Base-by-base conservation (phyloP, 768 basidiomycete genomes). In the Russula sp. region DNA sequence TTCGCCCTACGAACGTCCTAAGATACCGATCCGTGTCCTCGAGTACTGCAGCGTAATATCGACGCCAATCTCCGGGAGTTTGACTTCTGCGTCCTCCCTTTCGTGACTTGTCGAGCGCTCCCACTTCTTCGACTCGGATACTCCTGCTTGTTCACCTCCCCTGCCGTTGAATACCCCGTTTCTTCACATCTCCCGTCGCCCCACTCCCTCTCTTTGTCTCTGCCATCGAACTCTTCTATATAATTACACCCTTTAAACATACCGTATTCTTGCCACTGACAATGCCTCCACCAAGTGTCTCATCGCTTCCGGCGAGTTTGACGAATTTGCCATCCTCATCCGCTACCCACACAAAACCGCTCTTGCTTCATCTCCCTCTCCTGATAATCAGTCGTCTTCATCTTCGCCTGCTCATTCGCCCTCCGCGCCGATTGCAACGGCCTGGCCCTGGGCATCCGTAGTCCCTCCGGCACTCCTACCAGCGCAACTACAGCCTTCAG, bases 391-490 rank as follows among this genome's bases (percentile, higher is more conserved):
- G 16, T n/a, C 48, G 24, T 50, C n/a, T n/a, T n/a, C n/a, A n/a
- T n/a, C n/a, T n/a, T 14, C 38, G 5, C 48, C n/a, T 13, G 11
- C 54, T 14, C 38, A 64, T 24, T 22, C 62, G 6, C 52, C 63
- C 40, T 38, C 61, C n/a, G 7, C 57, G 34, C 55, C 66, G 7
- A 52, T 46, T 57, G 64, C 59, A n/a, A n/a, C n/a, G n/a, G n/a
- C n/a, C n/a, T n/a, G n/a, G n/a, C n/a, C n/a, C n/a, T n/a, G n/a
- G n/a, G n/a, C n/a, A n/a, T n/a, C n/a, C n/a, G n/a, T n/a, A n/a
- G n/a, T n/a, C n/a, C n/a, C 24, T 26, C 57, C 18, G 20, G 30
- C 24, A 56, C 69, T 14, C 44, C 49, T 32, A 24, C 48, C 18
- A 61, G 51, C 26, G 26, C 58, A 22, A 24, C n/a, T 55, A 40